phyloP scores from a whole-genome alignment of 805 yeast species.

The Aciculoconidium aculeatum region DNA sequence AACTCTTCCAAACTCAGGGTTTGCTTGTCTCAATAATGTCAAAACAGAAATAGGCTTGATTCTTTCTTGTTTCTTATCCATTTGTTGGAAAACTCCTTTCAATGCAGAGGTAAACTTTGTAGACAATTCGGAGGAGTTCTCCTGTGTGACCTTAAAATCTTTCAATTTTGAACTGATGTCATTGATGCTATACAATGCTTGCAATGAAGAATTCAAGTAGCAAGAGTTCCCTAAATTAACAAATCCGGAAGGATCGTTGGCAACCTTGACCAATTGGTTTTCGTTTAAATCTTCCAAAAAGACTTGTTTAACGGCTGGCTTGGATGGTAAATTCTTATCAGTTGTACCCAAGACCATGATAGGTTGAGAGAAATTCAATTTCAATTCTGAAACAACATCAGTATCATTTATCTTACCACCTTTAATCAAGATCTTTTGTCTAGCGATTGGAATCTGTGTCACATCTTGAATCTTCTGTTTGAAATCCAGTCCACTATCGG shows the following conservation, averaged over 20 bases:
- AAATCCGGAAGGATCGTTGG: conserved; percentile 58
- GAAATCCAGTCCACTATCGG: conserved; percentile 53
- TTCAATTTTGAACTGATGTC: conserved; percentile 32
- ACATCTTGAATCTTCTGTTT: conserved; percentile 64
- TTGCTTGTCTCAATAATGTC: conserved; percentile 54
- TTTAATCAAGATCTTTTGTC: conserved; percentile 86
- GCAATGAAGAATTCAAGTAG: conserved; percentile 68
- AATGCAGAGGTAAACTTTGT: conserved; percentile 20
- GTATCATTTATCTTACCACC: conserved; percentile 85
- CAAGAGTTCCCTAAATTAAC: conserved; percentile 77
- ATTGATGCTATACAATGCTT: conserved; percentile 43
- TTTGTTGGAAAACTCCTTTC: conserved; percentile 40
- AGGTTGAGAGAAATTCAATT: conserved; percentile 57
- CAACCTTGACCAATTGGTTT: conserved; percentile 31
- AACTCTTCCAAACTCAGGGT: conserved; percentile 88
- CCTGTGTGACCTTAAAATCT: conserved; percentile 11
- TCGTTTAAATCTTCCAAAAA: conserved; percentile 67
- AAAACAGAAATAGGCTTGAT: conserved; percentile 68
- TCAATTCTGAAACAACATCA: conserved; percentile 43
- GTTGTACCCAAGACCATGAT: conserved; percentile 93
- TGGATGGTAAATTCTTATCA: conserved; percentile 49
- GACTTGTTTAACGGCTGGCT: conserved; percentile 49
- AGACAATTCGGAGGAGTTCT: conserved; percentile 12
- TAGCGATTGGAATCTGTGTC: conserved; percentile 79
- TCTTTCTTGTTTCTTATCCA: conserved; percentile 39